Base-by-base conservation (phyloP, 257 asterid genomes). In the Solanum sitiens region DNA sequence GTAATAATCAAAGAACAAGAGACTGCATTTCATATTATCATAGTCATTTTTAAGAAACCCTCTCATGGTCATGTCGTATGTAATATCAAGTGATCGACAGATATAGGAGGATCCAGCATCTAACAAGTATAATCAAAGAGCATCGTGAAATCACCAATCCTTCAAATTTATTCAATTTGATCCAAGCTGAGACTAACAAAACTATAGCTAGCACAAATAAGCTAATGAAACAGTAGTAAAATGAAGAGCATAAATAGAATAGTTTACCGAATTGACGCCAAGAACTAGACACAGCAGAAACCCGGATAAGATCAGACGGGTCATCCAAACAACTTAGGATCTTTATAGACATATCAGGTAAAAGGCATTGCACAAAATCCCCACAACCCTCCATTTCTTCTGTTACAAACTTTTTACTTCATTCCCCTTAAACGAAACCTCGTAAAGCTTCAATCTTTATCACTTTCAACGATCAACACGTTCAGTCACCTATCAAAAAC, bases 201-300 rank as follows among this genome's bases (percentile, higher is more conserved):
- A 44, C 15, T 84, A 84, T 61, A 39, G 9, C 30, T 30, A 84
- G 40, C 87, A n/a, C 79, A 84, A 84, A 84, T 23, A 37, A 67
- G 40, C 20, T 84, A 45, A 65, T 27, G n/a, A 37, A 47, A 47
- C 68, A 47, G 25, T 27, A 61, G 16, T 39, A 32, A 61, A 65
- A 37, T 23, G 39, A 65, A 8, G 25, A n/a, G 63, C 59, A 84
- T 25, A 63, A n/a, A 45, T 53, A 15, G 76, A 80, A 83, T 8
- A 93, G 70, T 93, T 94, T 91, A 95, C 98, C 94, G 83, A 93
- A 93, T 10, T 87, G 92, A 63, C 93, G 94, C 98, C 98, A 95
- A 67, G 93, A 92, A 73, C 91, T 92, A 27, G 98, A 95, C 86
- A 95, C 98, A n/a, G 93, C 92, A 70, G 93, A 71, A 33, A 88